A percentile compares a stretch with the other conserved stretches of the same genome.
Conservation (phyloP, 192 early-diverging fungal species). For the Pilobolus umbonatus region DNA sequence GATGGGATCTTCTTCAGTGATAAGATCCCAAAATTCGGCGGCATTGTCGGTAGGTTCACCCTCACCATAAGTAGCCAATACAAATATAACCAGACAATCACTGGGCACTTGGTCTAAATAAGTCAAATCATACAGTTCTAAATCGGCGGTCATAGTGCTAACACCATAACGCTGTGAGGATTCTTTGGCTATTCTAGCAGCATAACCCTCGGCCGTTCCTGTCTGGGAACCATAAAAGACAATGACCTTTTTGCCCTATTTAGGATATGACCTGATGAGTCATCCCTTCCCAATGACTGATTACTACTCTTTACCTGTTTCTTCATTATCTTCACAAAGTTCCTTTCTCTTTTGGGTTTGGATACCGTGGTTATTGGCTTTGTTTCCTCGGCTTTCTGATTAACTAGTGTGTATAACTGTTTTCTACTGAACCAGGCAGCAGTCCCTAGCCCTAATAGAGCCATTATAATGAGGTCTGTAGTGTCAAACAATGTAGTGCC, state of each 20-base stretch:
- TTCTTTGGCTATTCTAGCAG: slow-evolving; percentile 85
- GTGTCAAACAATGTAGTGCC: slow-evolving; percentile 35
- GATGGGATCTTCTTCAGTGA: slow-evolving; percentile 67
- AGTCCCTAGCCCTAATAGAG: slow-evolving; percentile 33
- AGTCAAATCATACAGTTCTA: slow-evolving; percentile 90
- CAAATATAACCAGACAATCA: slow-evolving; percentile 76
- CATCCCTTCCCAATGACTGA: neutral
- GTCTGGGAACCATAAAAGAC: slow-evolving; percentile 98
- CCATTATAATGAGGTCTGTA: slow-evolving; percentile 39
- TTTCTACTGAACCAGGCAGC: slow-evolving; percentile 24
- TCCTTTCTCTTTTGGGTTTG: slow-evolving; percentile 32
- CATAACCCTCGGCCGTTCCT: slow-evolving; percentile 98
- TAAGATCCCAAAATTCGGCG: slow-evolving; percentile 88
- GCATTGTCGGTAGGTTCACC: slow-evolving; percentile 99
- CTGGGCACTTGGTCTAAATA: slow-evolving; percentile 67
- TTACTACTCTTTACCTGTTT: slow-evolving; percentile 38
- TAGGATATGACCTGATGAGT: neutral
- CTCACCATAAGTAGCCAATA: slow-evolving; percentile 95
- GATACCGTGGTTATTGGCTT: slow-evolving; percentile 28
- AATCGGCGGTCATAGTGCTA: slow-evolving; percentile 74
- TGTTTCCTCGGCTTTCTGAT: neutral
- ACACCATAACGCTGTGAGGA: slow-evolving; percentile 67
- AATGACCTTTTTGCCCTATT: slow-evolving; percentile 67
- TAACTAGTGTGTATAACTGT: slow-evolving; percentile 6
- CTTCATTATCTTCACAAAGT: slow-evolving; percentile 55